Percentiles rank a stretch among this genome's conserved stretches.
Evolutionary conservation across 73 alveolate genomes (phyloP).

Genomic region (Tetrahymena elliotti): DNA sequence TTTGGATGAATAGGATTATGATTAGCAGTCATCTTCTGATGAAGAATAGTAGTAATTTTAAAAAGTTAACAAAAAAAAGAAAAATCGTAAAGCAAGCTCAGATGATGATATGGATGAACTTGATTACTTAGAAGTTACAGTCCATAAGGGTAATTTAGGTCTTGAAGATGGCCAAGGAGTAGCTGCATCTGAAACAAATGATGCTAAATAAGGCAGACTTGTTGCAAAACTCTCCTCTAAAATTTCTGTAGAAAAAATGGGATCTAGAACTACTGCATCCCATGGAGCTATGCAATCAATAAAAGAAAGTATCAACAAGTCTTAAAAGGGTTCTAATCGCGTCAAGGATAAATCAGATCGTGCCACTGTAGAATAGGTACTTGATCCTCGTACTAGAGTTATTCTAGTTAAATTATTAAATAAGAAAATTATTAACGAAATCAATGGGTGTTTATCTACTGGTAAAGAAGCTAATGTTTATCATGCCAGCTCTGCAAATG

Average conservation of each 20-base stretch:
- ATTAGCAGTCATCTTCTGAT: neutral
- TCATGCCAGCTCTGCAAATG: conserved; percentile 75
- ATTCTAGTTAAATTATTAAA: conserved; percentile 90
- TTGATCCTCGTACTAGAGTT: conserved; percentile 96
- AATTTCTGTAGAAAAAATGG: neutral
- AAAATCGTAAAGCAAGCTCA: neutral
- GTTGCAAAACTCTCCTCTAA: neutral
- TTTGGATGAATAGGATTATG: neutral
- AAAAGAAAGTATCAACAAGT: neutral
- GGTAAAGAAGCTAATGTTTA: conserved; percentile 99
- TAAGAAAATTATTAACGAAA: conserved; percentile 81
- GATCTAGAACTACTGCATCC: neutral
- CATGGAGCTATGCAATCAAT: neutral
- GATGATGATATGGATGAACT: neutral
- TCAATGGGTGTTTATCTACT: conserved; percentile 98
- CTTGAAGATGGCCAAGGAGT: neutral
- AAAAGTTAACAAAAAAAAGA: neutral
- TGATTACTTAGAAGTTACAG: neutral
- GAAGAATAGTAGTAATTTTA: neutral
- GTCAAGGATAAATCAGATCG: conserved; percentile 92
- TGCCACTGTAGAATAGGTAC: conserved; percentile 98
- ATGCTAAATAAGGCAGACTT: neutral
- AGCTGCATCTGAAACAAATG: neutral
- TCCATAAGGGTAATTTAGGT: neutral
- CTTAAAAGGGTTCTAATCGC: conserved; percentile 49